A percentile compares a stretch with the other conserved stretches of the same genome.
These are phyloP conservation scores for Lophiostoma macrostomum DNA, from an alignment of 495 filamentous ascomycete species.

Conservation along the genomic window DNA sequence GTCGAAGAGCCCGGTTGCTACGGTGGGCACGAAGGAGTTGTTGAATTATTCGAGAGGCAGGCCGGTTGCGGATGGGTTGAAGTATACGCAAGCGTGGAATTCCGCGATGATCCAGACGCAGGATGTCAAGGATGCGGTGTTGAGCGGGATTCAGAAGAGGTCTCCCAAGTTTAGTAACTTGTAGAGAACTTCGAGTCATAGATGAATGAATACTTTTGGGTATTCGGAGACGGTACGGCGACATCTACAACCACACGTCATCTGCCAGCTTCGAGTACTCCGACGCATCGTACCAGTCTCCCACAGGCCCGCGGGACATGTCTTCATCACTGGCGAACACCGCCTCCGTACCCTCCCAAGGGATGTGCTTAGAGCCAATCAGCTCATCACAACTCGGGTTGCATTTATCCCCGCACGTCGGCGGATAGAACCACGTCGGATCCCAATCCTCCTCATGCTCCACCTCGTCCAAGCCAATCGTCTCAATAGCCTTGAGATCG, in stretches of 20 bases:
- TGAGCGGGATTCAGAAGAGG: slow-evolving; percentile 73
- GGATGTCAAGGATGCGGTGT: slow-evolving; percentile 71
- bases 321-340: too few relatives aligned
- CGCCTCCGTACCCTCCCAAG: too few relatives aligned
- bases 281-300: too few relatives aligned
- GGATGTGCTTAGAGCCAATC: too few relatives aligned
- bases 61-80: slow-evolving; percentile 71
- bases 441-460: neutral
- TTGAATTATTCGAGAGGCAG: slow-evolving; percentile 83
- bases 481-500: neutral
- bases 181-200: slow-evolving; percentile 42
- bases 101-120: slow-evolving; percentile 72
- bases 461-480: neutral
- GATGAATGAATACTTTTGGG: neutral
- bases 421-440: neutral
- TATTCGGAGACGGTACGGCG: too few relatives aligned
- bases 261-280: too few relatives aligned
- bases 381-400: too few relatives aligned
- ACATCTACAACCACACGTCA: too few relatives aligned
- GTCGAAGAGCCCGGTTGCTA: slow-evolving; percentile 83
- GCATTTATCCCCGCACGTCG: too few relatives aligned
- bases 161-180: slow-evolving; percentile 86
- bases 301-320: too few relatives aligned
- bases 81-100: slow-evolving; percentile 88
- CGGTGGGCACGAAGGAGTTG: slow-evolving; percentile 90